Evolutionary conservation across 164 flowering plant species (phyloP).

Genomic region (Dillenia turbinata): DNA sequence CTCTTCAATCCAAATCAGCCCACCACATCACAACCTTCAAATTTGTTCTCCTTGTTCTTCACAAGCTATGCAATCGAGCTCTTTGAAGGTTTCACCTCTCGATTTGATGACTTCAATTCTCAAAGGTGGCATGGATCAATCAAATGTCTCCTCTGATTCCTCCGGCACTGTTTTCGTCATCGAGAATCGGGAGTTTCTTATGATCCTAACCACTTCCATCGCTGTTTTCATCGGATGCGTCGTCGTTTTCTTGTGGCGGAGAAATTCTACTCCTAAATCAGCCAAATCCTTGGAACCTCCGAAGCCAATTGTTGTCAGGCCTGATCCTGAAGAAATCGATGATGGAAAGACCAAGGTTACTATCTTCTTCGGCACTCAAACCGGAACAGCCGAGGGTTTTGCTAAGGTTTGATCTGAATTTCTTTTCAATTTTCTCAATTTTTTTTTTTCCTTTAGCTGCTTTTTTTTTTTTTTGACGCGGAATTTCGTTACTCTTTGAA

Average conservation of each 20-base stretch:
- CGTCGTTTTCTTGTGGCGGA: conserved; percentile 53
- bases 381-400: conserved; percentile 99
- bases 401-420: conserved; percentile 61
- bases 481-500: not conserved
- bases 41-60: not conserved
- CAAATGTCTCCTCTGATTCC: conserved; percentile 33
- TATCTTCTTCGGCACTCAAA: conserved; percentile 89
- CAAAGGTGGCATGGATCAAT: conserved; percentile 40
- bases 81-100: conserved; percentile 54
- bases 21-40: too few species aligned
- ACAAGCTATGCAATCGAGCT: conserved; percentile 22
- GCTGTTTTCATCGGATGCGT: conserved; percentile 76
- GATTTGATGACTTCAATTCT: conserved; percentile 64
- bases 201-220: conserved; percentile 67
- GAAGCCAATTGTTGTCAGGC: conserved; percentile 39
- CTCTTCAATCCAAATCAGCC: not conserved
- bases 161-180: conserved; percentile 30
- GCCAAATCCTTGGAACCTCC: conserved; percentile 30
- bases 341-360: conserved; percentile 83
- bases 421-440: not conserved
- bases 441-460: not conserved
- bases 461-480: not conserved
- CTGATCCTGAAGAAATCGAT: conserved; percentile 55
- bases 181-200: conserved; percentile 59
- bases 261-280: conserved; percentile 28